Conservation (phyloP, 2,329 filamentous ascomycete species). For the Clonostachys rhizophaga region DNA sequence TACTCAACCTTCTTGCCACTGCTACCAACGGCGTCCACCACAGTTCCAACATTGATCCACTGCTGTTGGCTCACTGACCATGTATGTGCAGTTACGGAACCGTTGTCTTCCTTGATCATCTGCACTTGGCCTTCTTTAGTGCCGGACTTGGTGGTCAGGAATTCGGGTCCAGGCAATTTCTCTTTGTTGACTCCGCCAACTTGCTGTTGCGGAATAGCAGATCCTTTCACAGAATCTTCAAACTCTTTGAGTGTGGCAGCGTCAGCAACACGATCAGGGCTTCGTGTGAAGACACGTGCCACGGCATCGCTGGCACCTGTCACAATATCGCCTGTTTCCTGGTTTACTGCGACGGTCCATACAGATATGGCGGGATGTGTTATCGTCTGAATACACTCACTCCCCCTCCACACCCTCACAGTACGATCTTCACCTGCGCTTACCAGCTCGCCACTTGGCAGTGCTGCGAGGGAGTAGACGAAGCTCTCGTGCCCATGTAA, state of each 20-base stretch:
- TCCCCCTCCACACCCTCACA: slow-evolving; percentile 79
- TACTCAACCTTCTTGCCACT: slow-evolving; percentile 74
- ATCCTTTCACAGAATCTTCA: slow-evolving; percentile 75
- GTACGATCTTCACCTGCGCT: slow-evolving; percentile 95
- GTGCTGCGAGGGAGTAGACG: slow-evolving; percentile 76
- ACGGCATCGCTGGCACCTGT: slow-evolving; percentile 86
- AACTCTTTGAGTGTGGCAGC: slow-evolving; percentile 67
- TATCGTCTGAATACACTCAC: slow-evolving; percentile 86
- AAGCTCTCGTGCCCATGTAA: slow-evolving; percentile 90
- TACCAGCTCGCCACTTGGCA: slow-evolving; percentile 82
- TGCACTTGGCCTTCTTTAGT: slow-evolving; percentile 97
- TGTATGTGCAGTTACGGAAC: slow-evolving; percentile 78
- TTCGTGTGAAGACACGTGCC: slow-evolving; percentile 78
- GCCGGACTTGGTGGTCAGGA: slow-evolving; percentile 73
- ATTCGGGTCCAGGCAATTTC: slow-evolving; percentile 82
- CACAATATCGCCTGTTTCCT: slow-evolving; percentile 85
- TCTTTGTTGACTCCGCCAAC: slow-evolving; percentile 85
- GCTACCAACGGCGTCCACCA: slow-evolving; percentile 84
- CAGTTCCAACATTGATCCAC: slow-evolving; percentile 89
- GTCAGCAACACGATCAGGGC: slow-evolving; percentile 63
- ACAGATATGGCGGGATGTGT: slow-evolving; percentile 96
- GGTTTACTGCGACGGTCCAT: slow-evolving; percentile 83
- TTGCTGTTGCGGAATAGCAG: slow-evolving; percentile 83
- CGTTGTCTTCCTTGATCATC: slow-evolving; percentile 80
- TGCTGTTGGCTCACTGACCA: slow-evolving; percentile 71